Evolutionary conservation across 805 yeast species (phyloP), one percentile per base, ranked within the genome.

Genomic region (Metschnikowia borealis): DNA sequence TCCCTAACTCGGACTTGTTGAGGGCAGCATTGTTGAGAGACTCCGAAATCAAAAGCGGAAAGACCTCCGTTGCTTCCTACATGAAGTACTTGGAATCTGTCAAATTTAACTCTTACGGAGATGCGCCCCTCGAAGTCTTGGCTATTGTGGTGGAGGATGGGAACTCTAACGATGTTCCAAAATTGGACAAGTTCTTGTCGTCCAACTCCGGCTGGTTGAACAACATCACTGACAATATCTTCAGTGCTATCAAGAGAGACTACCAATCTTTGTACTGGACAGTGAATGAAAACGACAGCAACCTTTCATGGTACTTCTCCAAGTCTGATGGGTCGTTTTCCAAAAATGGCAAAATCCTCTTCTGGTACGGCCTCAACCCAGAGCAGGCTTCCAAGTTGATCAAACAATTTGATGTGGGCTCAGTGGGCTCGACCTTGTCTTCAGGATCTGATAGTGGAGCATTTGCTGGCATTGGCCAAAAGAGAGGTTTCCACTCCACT

Each of bases 121-220:
- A 94, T 70, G 98, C 92, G 67, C 97, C 97, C 26, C 78, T 90
- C 60, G 98, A 94, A 62, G 97, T 90, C 2, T 75, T 94, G 59
- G 96, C 98, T 13, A 84, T 94, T 58, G 94, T 94, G 18, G 77
- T 76, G 37, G 58, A 64, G n/a, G 69, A 69, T 13, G 39, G 53
- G 38, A 73, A 86, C 48, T 38, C 33, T n/a, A 35, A 46, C 34
- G 14, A 47, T 10, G 74, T 87, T 47, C 86, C 96, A 10, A 79
- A 77, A 44, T 73, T 94, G 54, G 96, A 89, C 67, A 89, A 88
- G 71, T 89, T 94, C 66, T 75, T 90, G 57, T 89, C 95, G 21
- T 81, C 95, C 20, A 85, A 87, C 66, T 80, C 86, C 48, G 98
- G 98, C 42, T 94, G 99, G 99, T 84, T 92, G 66, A 94, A 94